Evolutionary conservation across 2,329 filamentous ascomycete species (phyloP).

Genomic region (Cladosporium oxysporum): DNA sequence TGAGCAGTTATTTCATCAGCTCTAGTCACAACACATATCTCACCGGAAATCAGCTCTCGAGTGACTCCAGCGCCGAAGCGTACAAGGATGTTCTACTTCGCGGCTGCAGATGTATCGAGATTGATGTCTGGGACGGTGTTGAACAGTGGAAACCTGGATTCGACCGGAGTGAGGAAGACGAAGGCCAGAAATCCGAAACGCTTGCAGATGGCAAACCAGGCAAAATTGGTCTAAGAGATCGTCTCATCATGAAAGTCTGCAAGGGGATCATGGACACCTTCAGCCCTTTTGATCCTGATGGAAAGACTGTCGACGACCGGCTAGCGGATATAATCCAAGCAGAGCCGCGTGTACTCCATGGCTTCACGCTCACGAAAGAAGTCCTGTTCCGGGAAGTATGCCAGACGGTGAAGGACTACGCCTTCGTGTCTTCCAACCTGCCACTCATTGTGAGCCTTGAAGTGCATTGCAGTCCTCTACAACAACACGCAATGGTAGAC

Average conservation of each 20-base stretch:
- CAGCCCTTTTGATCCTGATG: constrained; percentile 33
- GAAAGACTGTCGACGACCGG: constrained; percentile 18
- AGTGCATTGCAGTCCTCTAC: constrained; percentile 77
- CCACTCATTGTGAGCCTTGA: constrained; percentile 92
- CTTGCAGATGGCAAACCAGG: constrained; percentile 22
- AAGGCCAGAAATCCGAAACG: constrained; percentile 17
- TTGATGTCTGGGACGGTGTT: constrained; percentile 88
- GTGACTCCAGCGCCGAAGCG: constrained; percentile 72
- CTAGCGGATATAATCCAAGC: constrained; percentile 30
- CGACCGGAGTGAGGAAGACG: constrained; percentile 41
- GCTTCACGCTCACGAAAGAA: constrained; percentile 77
- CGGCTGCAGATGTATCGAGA: constrained; percentile 88
- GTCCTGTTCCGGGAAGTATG: constrained; percentile 87
- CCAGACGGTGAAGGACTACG: constrained; percentile 72
- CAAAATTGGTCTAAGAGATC: constrained; percentile 30
- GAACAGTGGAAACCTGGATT: constrained; percentile 38
- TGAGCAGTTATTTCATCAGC: constrained; percentile 75
- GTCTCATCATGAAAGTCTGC: constrained; percentile 22
- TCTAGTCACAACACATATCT: constrained; percentile 96
- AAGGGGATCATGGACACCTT: constrained; percentile 12
- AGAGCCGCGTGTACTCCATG: constrained; percentile 39
- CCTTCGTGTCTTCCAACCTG: constrained; percentile 70
- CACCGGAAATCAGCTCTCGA: constrained; percentile 79
- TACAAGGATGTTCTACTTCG: constrained; percentile 61
- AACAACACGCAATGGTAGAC: constrained; percentile 88